phyloP scores from a whole-genome alignment of 257 asterid genomes.

The Jaltomata sinuosa region DNA sequence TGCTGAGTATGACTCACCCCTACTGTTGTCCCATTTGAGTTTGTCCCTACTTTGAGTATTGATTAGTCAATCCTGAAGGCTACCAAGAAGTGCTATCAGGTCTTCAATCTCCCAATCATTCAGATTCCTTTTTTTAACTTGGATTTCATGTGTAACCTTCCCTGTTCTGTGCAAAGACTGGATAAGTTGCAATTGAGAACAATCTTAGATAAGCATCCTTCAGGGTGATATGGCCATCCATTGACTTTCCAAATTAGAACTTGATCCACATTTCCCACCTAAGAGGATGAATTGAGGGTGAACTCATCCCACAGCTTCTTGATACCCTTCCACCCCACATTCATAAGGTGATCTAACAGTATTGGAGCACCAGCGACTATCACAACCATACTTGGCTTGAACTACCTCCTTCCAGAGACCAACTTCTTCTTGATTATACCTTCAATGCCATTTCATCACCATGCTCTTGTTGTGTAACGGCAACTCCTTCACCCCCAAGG shows the following conservation, averaged over 20 bases:
- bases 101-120: background rate
- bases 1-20: background rate
- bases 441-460: background rate
- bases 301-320: background rate
- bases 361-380: background rate
- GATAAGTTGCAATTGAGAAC: background rate
- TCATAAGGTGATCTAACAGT: background rate
- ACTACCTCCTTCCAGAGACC: background rate
- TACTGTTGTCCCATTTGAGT: background rate
- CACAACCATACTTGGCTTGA: background rate
- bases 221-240: background rate
- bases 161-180: background rate
- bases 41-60: background rate
- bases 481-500: background rate
- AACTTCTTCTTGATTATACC: too few species aligned
- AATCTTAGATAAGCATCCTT: background rate
- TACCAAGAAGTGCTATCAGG: background rate
- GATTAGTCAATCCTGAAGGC: background rate
- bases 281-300: background rate
- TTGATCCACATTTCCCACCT: background rate
- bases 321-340: background rate
- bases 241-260: background rate
- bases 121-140: background rate
- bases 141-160: background rate
- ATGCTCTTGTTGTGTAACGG: background rate